A percentile compares a stretch with the other conserved stretches of the same genome.
phyloP scores from a whole-genome alignment of 306 rosid genomes.

The Fragaria nilgerrensis region DNA sequence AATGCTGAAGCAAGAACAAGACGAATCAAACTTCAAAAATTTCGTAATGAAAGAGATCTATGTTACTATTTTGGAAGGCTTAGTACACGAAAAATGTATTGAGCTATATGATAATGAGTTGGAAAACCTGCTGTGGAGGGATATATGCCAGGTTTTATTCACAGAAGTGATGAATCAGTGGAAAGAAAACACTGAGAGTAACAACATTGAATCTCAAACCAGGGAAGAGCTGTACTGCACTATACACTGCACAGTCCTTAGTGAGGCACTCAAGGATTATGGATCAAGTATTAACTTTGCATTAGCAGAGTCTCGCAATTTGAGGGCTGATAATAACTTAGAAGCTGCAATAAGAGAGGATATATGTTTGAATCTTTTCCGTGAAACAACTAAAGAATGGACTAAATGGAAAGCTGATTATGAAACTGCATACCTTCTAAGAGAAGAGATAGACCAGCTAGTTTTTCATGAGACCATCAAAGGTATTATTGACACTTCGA shows the following conservation, averaged over 20 bases:
- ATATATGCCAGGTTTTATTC: constrained; percentile 26
- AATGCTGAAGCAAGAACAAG: constrained; percentile 29
- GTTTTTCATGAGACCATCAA: constrained; percentile 40
- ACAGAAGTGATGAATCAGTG: constrained; percentile 40
- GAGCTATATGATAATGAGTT: constrained; percentile 27
- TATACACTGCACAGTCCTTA: constrained; percentile 32
- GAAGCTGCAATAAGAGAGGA: constrained; percentile 39
- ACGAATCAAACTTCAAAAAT: constrained; percentile 25
- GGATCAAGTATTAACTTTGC: constrained; percentile 19
- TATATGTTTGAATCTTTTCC: constrained; percentile 30
- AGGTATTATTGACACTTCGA: constrained; percentile 15
- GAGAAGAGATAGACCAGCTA: constrained; percentile 35
- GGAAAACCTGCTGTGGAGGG: constrained; percentile 40
- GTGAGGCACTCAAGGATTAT: constrained; percentile 30
- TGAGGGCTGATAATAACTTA: constrained; percentile 20
- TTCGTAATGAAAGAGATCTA: constrained; percentile 27
- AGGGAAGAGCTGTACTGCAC: constrained; percentile 42
- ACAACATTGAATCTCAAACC: constrained; percentile 36
- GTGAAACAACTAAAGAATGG: constrained; percentile 37
- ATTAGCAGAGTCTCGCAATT: constrained; percentile 8
- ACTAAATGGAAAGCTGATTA: constrained; percentile 30
- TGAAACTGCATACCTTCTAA: constrained; percentile 23
- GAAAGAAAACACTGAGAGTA: constrained; percentile 37
- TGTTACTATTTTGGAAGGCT: constrained; percentile 27
- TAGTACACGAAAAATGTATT: constrained; percentile 20